These are phyloP conservation scores for Ehretia macrophylla DNA, from an alignment of 257 asterid genomes.

Conservation along the genomic window DNA sequence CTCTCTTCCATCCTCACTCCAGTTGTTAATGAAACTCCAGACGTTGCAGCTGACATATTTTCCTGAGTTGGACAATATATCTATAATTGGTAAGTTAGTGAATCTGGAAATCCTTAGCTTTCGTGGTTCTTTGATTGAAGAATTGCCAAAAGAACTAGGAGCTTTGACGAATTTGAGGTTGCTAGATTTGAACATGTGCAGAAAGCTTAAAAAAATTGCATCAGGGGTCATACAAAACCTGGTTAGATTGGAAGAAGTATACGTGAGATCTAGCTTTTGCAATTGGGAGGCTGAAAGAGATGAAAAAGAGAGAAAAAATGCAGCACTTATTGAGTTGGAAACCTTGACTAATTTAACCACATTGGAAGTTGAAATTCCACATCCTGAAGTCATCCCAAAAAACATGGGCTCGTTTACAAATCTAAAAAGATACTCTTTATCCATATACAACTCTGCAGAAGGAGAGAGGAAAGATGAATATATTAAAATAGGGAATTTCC, in stretches of 20 bases:
- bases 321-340: constrained; percentile 7
- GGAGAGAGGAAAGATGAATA: not conserved
- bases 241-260: not conserved
- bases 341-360: constrained; percentile 3
- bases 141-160: too few relatives aligned
- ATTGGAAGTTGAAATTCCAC: constrained; percentile 9
- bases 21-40: too few relatives aligned
- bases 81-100: too few relatives aligned
- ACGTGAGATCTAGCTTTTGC: constrained; percentile 1
- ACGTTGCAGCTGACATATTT: too few relatives aligned
- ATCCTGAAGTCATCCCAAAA: not conserved
- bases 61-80: too few relatives aligned
- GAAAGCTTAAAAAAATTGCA: not conserved
- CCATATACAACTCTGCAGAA: too few relatives aligned
- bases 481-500: not conserved
- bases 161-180: constrained; percentile 9
- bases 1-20: constrained; percentile 2
- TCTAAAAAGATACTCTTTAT: constrained; percentile 11
- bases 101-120: too few relatives aligned
- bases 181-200: not conserved
- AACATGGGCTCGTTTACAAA: constrained; percentile 6
- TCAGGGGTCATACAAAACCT: not conserved
- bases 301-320: not conserved
- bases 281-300: not conserved
- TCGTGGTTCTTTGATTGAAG: too few relatives aligned